phyloP scores from a whole-genome alignment of 2,329 filamentous ascomycete species.

The Lizonia empirigonia region DNA sequence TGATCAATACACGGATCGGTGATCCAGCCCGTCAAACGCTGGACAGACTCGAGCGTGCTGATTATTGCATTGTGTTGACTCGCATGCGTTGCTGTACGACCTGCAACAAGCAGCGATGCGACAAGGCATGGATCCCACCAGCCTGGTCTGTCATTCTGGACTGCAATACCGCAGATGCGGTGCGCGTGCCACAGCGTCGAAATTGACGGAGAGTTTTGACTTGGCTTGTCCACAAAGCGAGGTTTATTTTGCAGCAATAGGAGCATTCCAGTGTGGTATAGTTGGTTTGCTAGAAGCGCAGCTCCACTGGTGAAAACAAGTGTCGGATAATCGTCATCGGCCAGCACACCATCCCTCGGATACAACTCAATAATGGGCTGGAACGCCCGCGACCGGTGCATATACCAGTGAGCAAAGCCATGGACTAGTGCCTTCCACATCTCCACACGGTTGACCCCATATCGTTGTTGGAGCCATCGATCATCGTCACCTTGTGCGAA shows the following conservation, averaged over 20 bases:
- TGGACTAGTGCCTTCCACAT: constrained; percentile 28
- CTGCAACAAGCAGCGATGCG: constrained; percentile 54
- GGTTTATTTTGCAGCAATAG: constrained; percentile 60
- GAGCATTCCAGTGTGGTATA: constrained; percentile 63
- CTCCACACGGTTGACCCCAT: constrained; percentile 26
- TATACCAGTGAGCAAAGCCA: constrained; percentile 29
- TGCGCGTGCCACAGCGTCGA: constrained; percentile 58
- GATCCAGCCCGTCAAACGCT: constrained; percentile 53
- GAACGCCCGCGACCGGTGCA: constrained; percentile 25
- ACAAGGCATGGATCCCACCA: constrained; percentile 58
- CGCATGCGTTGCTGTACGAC: constrained; percentile 56
- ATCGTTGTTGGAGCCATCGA: constrained; percentile 24
- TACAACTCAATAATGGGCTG: constrained; percentile 44
- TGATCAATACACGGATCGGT: constrained; percentile 20
- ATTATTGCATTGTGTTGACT: constrained; percentile 55
- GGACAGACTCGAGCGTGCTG: constrained; percentile 48
- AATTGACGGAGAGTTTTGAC: constrained; percentile 39
- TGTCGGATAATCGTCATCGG: constrained; percentile 45
- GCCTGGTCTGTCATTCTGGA: constrained; percentile 54
- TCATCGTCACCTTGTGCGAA: constrained; percentile 32
- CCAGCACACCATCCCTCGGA: constrained; percentile 23
- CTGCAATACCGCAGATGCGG: constrained; percentile 56
- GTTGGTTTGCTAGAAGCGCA: constrained; percentile 56
- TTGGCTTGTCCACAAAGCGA: constrained; percentile 47
- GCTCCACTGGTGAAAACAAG: constrained; percentile 56